Evolutionary conservation across 768 basidiomycete species (phyloP).

Genomic region (Brasilioporus rufonigricans): DNA sequence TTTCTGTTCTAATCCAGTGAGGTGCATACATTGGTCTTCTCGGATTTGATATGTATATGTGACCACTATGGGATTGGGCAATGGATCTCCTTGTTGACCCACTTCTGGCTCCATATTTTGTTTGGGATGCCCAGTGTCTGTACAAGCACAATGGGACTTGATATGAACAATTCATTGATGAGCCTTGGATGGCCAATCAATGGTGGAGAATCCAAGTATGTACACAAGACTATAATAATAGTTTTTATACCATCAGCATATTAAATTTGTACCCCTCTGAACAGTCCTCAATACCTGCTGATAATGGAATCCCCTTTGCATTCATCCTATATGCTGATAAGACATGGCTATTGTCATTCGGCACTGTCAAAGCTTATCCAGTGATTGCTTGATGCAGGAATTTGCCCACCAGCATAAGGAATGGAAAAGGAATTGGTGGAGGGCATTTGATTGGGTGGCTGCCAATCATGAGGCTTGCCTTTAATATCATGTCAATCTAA

Average conservation of each 20-base stretch:
- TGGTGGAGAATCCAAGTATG: neutral
- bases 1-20: neutral
- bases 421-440: neutral
- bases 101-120: neutral
- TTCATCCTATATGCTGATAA: neutral
- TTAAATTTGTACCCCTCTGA: neutral
- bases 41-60: too few relatives aligned
- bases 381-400: neutral
- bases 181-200: neutral
- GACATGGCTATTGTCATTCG: neutral
- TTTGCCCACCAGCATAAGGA: neutral
- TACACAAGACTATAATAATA: neutral
- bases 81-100: neutral
- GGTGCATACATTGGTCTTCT: too few relatives aligned
- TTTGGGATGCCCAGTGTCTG: neutral
- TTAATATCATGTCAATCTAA: too few relatives aligned
- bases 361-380: neutral
- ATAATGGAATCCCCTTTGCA: neutral
- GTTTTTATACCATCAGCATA: too few relatives aligned
- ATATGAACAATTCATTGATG: neutral
- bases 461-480: neutral
- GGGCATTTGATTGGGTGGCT: neutral
- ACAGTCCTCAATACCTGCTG: neutral
- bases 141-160: neutral
- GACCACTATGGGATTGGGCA: neutral